phyloP scores from a whole-genome alignment of 192 early-diverging fungal species.

The Umbelopsis vinacea region DNA sequence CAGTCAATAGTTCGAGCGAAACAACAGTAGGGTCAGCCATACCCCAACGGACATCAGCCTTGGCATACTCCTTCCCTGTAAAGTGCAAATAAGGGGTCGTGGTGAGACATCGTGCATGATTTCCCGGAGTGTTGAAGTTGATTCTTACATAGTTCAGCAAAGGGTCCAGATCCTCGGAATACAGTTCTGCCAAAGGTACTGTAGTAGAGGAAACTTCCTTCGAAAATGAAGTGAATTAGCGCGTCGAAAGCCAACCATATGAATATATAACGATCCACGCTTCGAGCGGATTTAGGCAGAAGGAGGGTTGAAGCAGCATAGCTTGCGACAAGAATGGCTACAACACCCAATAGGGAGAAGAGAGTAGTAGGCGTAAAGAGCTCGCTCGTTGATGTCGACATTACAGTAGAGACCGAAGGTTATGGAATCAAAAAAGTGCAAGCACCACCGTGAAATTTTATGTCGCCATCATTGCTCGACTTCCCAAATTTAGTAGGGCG shows the following conservation, averaged over 20 bases:
- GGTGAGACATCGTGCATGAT: neutral
- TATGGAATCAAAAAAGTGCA: neutral
- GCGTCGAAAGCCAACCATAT: constrained; percentile 38
- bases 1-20: constrained; percentile 37
- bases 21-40: constrained; percentile 35
- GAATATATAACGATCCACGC: constrained; percentile 29
- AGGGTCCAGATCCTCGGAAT: constrained; percentile 17
- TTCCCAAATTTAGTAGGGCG: constrained; percentile 1
- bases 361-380: constrained; percentile 24
- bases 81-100: neutral
- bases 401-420: neutral
- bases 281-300: constrained; percentile 14
- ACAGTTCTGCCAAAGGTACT: constrained; percentile 35
- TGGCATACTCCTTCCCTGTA: constrained; percentile 44
- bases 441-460: neutral
- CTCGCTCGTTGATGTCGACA: constrained; percentile 8
- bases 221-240: constrained; percentile 40
- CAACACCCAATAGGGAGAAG: constrained; percentile 18
- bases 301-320: constrained; percentile 20
- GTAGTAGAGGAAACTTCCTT: constrained; percentile 37
- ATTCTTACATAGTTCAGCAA: constrained; percentile 39
- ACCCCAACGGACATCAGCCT: constrained; percentile 40
- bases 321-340: constrained; percentile 20
- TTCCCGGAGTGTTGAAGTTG: neutral
- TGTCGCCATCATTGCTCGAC: neutral